phyloP scores from a whole-genome alignment of 805 yeast genomes.

The Metschnikowia koreensis region DNA sequence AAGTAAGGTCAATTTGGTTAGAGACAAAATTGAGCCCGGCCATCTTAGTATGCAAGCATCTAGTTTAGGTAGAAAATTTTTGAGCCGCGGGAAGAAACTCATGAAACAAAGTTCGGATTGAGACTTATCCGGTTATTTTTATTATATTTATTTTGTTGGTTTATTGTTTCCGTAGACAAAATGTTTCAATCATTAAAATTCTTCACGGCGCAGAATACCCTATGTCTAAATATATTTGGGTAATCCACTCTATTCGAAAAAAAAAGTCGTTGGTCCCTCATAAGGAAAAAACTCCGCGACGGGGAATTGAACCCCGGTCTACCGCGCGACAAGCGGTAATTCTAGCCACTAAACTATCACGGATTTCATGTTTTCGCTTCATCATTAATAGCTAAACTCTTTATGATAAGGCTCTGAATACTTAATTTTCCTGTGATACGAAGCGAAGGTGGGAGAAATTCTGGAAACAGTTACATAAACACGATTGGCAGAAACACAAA shows the following conservation, averaged over 20 bases:
- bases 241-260: background rate
- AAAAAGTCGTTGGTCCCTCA: background rate
- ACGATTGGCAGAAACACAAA: background rate
- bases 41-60: conserved; percentile 48
- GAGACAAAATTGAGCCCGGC: conserved; percentile 45
- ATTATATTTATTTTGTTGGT: background rate
- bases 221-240: background rate
- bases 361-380: conserved; percentile 12
- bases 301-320: conserved; percentile 24
- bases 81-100: conserved; percentile 55
- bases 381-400: background rate
- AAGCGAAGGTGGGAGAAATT: background rate
- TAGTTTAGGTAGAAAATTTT: conserved; percentile 52
- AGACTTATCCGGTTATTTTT: background rate
- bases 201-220: too few species aligned
- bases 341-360: conserved; percentile 23
- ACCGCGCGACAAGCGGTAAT: conserved; percentile 23
- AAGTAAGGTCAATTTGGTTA: conserved; percentile 55
- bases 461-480: background rate
- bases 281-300: conserved; percentile 17
- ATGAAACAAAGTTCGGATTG: conserved; percentile 28
- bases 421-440: background rate
- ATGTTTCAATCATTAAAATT: too few species aligned
- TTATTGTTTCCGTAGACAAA: background rate
- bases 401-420: background rate